Conservation (phyloP, 2,329 filamentous ascomycete genomes). For the Exutisphaerella laricina region DNA sequence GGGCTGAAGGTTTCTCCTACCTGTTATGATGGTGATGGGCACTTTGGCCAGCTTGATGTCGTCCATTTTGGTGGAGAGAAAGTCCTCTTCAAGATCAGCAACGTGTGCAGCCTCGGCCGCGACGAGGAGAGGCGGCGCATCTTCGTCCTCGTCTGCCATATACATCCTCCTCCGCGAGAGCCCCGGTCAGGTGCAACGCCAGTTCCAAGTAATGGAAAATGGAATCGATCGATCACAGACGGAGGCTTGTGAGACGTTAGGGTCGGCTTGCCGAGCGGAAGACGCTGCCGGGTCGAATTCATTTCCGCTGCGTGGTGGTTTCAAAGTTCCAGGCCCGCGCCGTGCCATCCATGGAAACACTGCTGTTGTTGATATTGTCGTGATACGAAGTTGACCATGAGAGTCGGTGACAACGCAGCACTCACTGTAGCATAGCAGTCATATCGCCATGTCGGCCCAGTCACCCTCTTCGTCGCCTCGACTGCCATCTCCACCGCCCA, state of each 20-base stretch:
- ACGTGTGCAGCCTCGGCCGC: conserved; percentile 39
- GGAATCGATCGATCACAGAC: not conserved
- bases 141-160: conserved; percentile 52
- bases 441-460: conserved; percentile 31
- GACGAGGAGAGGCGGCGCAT: conserved; percentile 58
- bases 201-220: not conserved
- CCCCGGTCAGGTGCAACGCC: not conserved
- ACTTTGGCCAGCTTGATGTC: conserved; percentile 58
- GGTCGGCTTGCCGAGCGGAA: too few species aligned
- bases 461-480: conserved; percentile 73
- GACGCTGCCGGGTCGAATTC: too few species aligned
- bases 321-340: too few species aligned
- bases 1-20: too few species aligned
- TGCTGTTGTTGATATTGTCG: too few species aligned
- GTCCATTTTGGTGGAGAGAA: conserved; percentile 38
- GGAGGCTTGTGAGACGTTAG: too few species aligned
- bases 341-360: too few species aligned
- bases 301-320: too few species aligned
- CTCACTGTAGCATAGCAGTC: not conserved
- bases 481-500: conserved; percentile 87
- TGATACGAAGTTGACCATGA: too few species aligned
- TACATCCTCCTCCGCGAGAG: conserved; percentile 39
- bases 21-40: conserved; percentile 79
- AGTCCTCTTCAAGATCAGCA: conserved; percentile 20
- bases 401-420: too few species aligned